Conservation (phyloP, 768 basidiomycete species). For the Mycena metata region DNA sequence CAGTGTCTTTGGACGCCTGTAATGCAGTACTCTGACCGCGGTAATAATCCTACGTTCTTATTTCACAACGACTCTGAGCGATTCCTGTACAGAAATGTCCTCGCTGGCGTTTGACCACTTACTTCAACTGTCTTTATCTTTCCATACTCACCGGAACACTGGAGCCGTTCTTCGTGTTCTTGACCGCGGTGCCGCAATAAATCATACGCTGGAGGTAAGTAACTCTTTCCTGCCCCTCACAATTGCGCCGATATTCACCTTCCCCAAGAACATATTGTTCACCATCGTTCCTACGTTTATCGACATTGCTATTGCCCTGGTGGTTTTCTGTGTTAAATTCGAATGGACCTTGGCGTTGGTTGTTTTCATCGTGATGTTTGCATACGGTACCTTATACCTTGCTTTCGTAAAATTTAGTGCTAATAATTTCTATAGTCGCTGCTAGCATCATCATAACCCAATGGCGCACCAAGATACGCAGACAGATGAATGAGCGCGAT, state of each 20-base stretch:
- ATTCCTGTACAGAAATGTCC: constrained; percentile 76
- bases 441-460: constrained; percentile 71
- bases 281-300: constrained; percentile 85
- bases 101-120: constrained; percentile 89
- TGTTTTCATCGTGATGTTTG: constrained; percentile 79
- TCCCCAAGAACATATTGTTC: constrained; percentile 79
- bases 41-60: constrained; percentile 45
- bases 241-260: constrained; percentile 14
- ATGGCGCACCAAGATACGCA: constrained; percentile 80
- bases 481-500: constrained; percentile 87
- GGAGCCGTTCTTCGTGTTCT: constrained; percentile 88
- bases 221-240: constrained; percentile 1
- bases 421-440: constrained; percentile 53
- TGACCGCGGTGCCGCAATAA: constrained; percentile 88
- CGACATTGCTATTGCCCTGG: constrained; percentile 80
- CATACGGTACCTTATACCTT: constrained; percentile 67
- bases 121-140: constrained; percentile 86
- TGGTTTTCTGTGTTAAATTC: constrained; percentile 73
- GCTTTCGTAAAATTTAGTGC: background rate
- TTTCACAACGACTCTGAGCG: constrained; percentile 4
- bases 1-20: constrained; percentile 88
- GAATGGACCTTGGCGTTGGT: constrained; percentile 77
- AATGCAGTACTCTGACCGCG: constrained; percentile 88
- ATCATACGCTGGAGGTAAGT: constrained; percentile 79
- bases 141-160: constrained; percentile 86